These are phyloP conservation scores for Rhodotorula sp. DNA, from an alignment of 1,284 basidiomycete species.

Conservation along the genomic window DNA sequence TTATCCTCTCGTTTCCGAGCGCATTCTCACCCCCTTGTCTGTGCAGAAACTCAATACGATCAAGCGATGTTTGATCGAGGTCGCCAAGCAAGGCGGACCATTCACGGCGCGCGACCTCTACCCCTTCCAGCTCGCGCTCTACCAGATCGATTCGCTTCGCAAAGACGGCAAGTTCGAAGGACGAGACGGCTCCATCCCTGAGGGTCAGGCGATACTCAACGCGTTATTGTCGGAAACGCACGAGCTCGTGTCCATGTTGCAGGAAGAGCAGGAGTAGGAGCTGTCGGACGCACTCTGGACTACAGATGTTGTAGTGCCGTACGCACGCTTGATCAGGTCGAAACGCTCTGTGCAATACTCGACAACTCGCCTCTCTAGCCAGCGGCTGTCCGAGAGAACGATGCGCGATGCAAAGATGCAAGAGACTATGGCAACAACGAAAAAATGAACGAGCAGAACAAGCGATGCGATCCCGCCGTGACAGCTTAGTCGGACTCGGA, in stretches of 20 bases:
- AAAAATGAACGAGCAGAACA: background rate
- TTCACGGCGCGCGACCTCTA: slow-evolving; percentile 95
- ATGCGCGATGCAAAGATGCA: background rate
- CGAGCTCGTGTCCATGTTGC: slow-evolving; percentile 68
- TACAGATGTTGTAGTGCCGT: too few relatives aligned
- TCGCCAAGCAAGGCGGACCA: slow-evolving; percentile 92
- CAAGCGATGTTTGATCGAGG: slow-evolving; percentile 62
- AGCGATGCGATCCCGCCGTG: background rate
- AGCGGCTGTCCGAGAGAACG: background rate
- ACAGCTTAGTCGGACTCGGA: background rate
- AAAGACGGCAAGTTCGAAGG: slow-evolving; percentile 91
- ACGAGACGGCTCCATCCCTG: slow-evolving; percentile 72
- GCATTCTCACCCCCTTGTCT: background rate
- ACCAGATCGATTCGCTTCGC: slow-evolving; percentile 86
- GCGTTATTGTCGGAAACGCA: slow-evolving; percentile 96
- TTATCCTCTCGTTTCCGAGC: background rate
- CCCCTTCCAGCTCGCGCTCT: slow-evolving; percentile 54
- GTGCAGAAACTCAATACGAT: slow-evolving; percentile 42
- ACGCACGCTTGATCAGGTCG: too few relatives aligned
- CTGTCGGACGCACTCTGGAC: too few relatives aligned
- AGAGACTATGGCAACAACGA: background rate
- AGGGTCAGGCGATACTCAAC: slow-evolving; percentile 86
- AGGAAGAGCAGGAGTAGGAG: too few relatives aligned
- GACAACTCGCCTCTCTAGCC: background rate
- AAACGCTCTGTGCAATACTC: background rate